A percentile compares a stretch with the other conserved stretches of the same genome.
Conservation (phyloP, 2,329 filamentous ascomycete species). For the Epichloe brachyelytri region DNA sequence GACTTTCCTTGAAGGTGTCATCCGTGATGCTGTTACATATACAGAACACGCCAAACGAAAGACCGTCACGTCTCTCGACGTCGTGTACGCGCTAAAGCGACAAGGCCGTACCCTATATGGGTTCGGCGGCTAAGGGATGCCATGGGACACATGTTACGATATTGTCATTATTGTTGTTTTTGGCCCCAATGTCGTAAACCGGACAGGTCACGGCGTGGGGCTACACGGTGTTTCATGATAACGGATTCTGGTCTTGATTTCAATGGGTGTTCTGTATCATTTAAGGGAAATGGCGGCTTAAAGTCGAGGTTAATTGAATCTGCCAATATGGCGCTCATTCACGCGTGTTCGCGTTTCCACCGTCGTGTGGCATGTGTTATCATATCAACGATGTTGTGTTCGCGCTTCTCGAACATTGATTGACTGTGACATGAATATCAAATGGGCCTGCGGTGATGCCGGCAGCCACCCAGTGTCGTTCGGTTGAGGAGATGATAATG, state of each 20-base stretch:
- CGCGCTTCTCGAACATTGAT: too few species aligned
- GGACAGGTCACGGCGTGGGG: constrained; percentile 6
- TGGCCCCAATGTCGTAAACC: neutral
- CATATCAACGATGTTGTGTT: too few species aligned
- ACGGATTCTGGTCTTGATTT: constrained; percentile 17
- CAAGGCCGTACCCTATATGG: constrained; percentile 71
- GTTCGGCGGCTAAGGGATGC: constrained; percentile 59
- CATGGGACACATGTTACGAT: constrained; percentile 22
- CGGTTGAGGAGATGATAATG: too few species aligned
- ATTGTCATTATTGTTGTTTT: constrained; percentile 10
- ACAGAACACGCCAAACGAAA: constrained; percentile 72
- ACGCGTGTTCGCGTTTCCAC: neutral
- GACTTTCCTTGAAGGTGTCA: constrained; percentile 65
- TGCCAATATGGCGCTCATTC: constrained; percentile 14
- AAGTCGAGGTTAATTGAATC: constrained; percentile 20
- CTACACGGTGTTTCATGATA: constrained; percentile 25
- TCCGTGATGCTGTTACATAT: constrained; percentile 66
- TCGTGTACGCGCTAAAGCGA: constrained; percentile 55
- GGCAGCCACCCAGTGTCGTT: too few species aligned
- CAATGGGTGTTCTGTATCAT: constrained; percentile 29
- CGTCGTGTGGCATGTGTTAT: neutral
- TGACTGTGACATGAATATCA: too few species aligned
- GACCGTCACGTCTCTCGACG: constrained; percentile 59
- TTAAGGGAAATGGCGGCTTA: constrained; percentile 21
- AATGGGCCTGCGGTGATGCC: too few species aligned